A percentile compares a stretch with the other conserved stretches of the same genome.
These are phyloP conservation scores for Taiozyma sp. DNA, from an alignment of 1,139 yeast genomes.

Conservation along the genomic window DNA sequence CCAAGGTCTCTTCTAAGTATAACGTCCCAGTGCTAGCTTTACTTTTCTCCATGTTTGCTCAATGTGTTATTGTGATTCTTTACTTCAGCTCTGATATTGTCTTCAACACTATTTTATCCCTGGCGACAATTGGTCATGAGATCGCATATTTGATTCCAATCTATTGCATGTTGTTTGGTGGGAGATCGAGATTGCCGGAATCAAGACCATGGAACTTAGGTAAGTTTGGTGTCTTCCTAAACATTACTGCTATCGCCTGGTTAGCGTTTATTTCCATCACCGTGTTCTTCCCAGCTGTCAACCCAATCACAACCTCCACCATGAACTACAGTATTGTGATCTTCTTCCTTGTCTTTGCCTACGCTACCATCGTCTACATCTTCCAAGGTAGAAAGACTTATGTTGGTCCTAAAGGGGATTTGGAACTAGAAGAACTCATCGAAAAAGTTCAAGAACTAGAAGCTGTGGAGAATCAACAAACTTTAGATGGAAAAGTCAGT, in stretches of 20 bases:
- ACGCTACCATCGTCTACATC: constrained; percentile 30
- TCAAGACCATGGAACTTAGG: constrained; percentile 58
- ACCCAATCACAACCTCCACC: constrained; percentile 30
- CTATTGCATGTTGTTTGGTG: constrained; percentile 26
- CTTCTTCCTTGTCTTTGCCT: constrained; percentile 29
- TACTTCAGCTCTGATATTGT: constrained; percentile 54
- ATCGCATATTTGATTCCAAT: constrained; percentile 54
- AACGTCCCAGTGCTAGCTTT: constrained; percentile 58
- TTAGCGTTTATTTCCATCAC: constrained; percentile 38
- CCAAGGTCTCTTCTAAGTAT: constrained; percentile 43
- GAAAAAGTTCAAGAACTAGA: background rate
- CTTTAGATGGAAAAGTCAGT: background rate
- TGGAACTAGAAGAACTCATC: background rate
- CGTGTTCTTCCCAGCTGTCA: constrained; percentile 39
- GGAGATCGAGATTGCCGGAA: constrained; percentile 34
- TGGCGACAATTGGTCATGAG: constrained; percentile 51
- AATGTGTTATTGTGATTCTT: constrained; percentile 46
- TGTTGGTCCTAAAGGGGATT: constrained; percentile 19
- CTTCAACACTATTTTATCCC: constrained; percentile 50
- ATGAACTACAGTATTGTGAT: constrained; percentile 39
- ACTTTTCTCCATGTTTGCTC: constrained; percentile 41
- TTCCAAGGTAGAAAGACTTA: constrained; percentile 26
- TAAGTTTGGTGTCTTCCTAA: constrained; percentile 28
- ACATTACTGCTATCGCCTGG: constrained; percentile 29
- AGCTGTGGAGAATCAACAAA: background rate